Conservation (phyloP, 495 filamentous ascomycete species). For the Chlorociboria aeruginascens region DNA sequence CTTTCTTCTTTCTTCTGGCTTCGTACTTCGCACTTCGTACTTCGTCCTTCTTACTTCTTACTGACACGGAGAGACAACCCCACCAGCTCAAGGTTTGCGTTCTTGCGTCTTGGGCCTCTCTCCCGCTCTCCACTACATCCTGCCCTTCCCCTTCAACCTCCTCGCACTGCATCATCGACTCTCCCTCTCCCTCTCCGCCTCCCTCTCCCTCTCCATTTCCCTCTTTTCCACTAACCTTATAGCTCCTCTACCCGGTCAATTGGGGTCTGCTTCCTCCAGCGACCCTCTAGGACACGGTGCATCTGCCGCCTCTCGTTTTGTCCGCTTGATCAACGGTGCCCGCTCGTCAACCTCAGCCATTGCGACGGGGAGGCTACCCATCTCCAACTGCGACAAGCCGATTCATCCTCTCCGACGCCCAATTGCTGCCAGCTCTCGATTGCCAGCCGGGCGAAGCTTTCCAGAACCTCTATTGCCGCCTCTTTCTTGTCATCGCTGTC, state of each 20-base stretch:
- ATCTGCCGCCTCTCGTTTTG: not conserved
- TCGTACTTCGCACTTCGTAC: no score
- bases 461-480: conserved; percentile 10
- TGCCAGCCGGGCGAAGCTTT: conserved; percentile 11
- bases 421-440: conserved; percentile 3
- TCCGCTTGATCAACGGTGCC: not conserved
- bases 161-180: not conserved
- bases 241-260: not conserved
- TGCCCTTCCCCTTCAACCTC: conserved; percentile 2
- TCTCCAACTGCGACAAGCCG: conserved; percentile 13
- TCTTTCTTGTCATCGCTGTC: not conserved
- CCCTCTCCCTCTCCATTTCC: not conserved
- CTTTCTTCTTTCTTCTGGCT: no score
- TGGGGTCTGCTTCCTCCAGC: not conserved
- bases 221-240: not conserved
- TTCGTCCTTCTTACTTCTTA: no score
- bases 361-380: conserved; percentile 9
- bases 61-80: not conserved
- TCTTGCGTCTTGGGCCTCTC: not conserved
- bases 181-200: conserved; percentile 1
- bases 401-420: conserved; percentile 9
- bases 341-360: not conserved
- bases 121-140: not conserved
- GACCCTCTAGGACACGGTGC: not conserved
- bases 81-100: not conserved